Percentiles rank a stretch among this genome's conserved stretches.
Conservation (phyloP, 495 filamentous ascomycete species). For the Aspergillus indologenus region DNA sequence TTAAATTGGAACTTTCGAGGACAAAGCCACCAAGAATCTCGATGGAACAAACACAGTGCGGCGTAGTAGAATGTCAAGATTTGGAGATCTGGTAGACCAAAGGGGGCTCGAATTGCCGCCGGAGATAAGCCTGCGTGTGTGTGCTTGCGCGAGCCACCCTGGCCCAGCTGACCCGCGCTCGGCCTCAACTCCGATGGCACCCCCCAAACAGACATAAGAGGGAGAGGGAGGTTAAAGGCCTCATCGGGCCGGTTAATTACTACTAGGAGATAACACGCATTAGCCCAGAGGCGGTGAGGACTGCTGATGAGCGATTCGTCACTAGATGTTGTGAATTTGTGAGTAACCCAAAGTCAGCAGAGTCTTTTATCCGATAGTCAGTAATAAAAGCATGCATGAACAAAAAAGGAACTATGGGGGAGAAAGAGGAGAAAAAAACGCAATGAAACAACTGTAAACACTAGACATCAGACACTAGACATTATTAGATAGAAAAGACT, state of each 20-base stretch:
- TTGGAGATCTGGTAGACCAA: neutral
- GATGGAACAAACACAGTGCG: neutral
- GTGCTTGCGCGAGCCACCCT: neutral
- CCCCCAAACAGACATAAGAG: too few relatives aligned
- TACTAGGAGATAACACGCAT: conserved; percentile 10
- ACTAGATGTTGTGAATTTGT: neutral
- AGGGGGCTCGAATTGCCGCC: conserved; percentile 1
- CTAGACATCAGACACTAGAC: conserved; percentile 9
- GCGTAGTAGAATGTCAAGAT: neutral
- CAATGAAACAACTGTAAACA: neutral
- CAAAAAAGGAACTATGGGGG: conserved; percentile 11
- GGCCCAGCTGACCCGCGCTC: conserved; percentile 3
- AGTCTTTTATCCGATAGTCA: conserved; percentile 15
- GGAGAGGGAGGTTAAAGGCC: neutral
- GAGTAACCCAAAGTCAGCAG: conserved; percentile 7
- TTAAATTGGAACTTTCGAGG: neutral
- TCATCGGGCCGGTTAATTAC: conserved; percentile 11
- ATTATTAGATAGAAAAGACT: conserved; percentile 9
- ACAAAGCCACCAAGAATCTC: neutral
- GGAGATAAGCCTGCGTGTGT: neutral
- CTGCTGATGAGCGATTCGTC: conserved; percentile 3
- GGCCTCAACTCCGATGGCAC: conserved; percentile 13
- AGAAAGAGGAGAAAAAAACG: neutral
- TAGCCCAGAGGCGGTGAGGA: conserved; percentile 20
- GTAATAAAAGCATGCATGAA: conserved; percentile 9